These are phyloP conservation scores for Trichoderma brevicompactum DNA, from an alignment of 2,329 filamentous ascomycete genomes.

Conservation along the genomic window DNA sequence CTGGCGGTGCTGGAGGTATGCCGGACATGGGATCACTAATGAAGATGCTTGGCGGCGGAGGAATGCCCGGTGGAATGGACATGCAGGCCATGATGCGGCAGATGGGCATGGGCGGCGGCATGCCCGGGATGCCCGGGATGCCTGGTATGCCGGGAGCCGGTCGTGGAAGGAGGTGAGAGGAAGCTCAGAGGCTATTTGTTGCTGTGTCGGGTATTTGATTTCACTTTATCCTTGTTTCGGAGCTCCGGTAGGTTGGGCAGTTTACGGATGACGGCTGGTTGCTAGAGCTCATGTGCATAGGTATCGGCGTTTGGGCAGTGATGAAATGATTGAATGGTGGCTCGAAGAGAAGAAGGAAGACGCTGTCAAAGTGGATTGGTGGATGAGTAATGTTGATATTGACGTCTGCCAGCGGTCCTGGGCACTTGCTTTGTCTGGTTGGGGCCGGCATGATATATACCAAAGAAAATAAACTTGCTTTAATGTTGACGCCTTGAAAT, in stretches of 20 bases:
- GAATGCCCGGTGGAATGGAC: constrained; percentile 73
- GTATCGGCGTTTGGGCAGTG: constrained; percentile 29
- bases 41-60: constrained; percentile 81
- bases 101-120: constrained; percentile 64
- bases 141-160: constrained; percentile 37
- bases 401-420: background rate
- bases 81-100: constrained; percentile 82
- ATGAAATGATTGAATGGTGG: constrained; percentile 26
- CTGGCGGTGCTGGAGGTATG: constrained; percentile 67
- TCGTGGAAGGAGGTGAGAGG: constrained; percentile 39
- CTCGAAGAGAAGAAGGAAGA: background rate
- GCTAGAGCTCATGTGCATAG: constrained; percentile 29
- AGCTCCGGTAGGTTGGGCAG: constrained; percentile 25
- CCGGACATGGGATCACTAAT: constrained; percentile 85
- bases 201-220: constrained; percentile 15
- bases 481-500: background rate
- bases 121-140: constrained; percentile 38
- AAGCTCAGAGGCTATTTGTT: background rate
- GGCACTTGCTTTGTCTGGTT: background rate
- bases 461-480: background rate
- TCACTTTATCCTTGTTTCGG: constrained; percentile 18
- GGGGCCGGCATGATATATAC: background rate
- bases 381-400: background rate
- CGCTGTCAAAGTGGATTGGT: background rate
- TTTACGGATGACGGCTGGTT: constrained; percentile 24